Evolutionary conservation across 345 rosid species (phyloP).

Genomic region (Syzygium jambos): DNA sequence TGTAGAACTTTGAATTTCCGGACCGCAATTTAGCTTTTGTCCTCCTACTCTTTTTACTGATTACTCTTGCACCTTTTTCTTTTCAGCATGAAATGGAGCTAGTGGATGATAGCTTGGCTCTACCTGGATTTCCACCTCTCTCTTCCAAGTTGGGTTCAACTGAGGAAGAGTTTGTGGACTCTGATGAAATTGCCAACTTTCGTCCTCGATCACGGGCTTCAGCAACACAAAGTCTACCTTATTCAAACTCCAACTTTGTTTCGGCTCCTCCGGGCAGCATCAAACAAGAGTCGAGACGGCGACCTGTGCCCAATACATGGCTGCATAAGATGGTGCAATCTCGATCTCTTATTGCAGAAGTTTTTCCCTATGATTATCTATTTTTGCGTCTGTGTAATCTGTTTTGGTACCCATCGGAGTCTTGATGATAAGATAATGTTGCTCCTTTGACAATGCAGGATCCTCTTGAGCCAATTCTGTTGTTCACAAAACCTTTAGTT

Average conservation of each 20-base stretch:
- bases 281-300: slow-evolving; percentile 72
- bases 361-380: neutral
- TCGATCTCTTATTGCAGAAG: neutral
- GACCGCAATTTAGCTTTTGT: neutral
- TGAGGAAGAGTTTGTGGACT: slow-evolving; percentile 82
- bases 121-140: slow-evolving; percentile 56
- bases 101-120: slow-evolving; percentile 61
- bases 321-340: slow-evolving; percentile 66
- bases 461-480: slow-evolving; percentile 76
- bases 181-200: slow-evolving; percentile 65
- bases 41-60: neutral
- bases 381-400: neutral
- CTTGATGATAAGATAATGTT: neutral
- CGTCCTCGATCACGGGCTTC: slow-evolving; percentile 44
- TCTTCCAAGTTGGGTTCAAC: slow-evolving; percentile 73
- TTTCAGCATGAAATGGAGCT: slow-evolving; percentile 83
- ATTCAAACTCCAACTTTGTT: slow-evolving; percentile 31
- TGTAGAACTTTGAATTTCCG: neutral
- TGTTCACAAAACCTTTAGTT: slow-evolving; percentile 87
- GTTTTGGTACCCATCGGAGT: neutral
- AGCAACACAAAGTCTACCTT: slow-evolving; percentile 33
- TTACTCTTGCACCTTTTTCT: slow-evolving; percentile 1
- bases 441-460: slow-evolving; percentile 42
- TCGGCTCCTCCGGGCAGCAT: slow-evolving; percentile 36
- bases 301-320: slow-evolving; percentile 58